These are phyloP conservation scores for Xylaria flabelliformis DNA, from an alignment of 495 filamentous ascomycete species.

Conservation along the genomic window DNA sequence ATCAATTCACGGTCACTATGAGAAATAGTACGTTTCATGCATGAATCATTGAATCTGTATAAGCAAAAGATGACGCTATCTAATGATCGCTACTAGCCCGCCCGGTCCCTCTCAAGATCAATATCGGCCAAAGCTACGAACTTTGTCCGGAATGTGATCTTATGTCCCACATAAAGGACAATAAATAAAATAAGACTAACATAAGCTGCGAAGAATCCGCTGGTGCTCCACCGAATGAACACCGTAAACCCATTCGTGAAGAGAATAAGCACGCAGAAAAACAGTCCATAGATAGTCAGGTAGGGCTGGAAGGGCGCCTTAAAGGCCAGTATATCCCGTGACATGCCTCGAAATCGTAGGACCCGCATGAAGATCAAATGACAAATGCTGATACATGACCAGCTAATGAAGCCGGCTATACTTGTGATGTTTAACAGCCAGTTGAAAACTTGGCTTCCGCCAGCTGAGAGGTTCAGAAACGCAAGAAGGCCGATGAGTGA, in stretches of 20 bases:
- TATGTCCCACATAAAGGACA: constrained; percentile 65
- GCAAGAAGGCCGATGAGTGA: constrained; percentile 57
- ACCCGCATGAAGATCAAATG: constrained; percentile 68
- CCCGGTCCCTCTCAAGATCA: constrained; percentile 39
- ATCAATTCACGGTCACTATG: not conserved
- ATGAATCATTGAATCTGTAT: not conserved
- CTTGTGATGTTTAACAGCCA: constrained; percentile 66
- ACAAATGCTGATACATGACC: constrained; percentile 64
- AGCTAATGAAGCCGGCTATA: constrained; percentile 72
- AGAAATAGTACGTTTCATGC: not conserved
- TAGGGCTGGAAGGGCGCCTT: constrained; percentile 65
- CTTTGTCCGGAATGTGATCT: constrained; percentile 47
- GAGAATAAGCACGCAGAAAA: constrained; percentile 69
- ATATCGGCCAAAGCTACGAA: constrained; percentile 36
- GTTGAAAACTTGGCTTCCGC: constrained; percentile 61
- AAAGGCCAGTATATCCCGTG: constrained; percentile 60
- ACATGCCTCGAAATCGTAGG: constrained; percentile 62
- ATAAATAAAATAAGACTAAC: constrained; percentile 67
- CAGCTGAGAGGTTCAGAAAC: constrained; percentile 59
- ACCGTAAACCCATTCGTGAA: constrained; percentile 73
- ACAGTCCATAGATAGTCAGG: constrained; percentile 63
- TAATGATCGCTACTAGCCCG: constrained; percentile 19
- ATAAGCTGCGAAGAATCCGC: constrained; percentile 67
- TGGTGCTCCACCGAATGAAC: constrained; percentile 67
- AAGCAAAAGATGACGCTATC: not conserved